A percentile compares a stretch with the other conserved stretches of the same genome.
Conservation (phyloP, 345 rosid species). For the Excoecaria cochinchinensis region DNA sequence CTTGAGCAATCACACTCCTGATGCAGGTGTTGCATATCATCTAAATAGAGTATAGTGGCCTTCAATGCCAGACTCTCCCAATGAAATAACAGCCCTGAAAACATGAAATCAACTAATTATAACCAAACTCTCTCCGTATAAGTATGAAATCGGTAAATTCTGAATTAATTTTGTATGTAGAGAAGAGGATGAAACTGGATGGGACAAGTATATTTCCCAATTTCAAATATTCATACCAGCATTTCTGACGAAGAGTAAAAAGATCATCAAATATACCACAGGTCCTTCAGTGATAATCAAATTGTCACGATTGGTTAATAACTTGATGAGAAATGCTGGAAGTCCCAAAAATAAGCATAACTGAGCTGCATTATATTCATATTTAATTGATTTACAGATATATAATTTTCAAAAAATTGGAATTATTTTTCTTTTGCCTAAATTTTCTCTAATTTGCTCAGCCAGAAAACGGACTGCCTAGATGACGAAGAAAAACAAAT, state of each 20-base stretch:
- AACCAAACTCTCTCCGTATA: background rate
- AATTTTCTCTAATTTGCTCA: background rate
- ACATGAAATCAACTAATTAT: background rate
- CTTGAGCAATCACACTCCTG: constrained; percentile 61
- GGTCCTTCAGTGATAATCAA: background rate
- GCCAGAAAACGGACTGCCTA: background rate
- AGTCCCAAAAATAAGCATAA: background rate
- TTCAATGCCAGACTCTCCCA: constrained; percentile 32
- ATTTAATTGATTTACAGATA: background rate
- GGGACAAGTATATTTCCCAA: background rate
- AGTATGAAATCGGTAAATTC: no score
- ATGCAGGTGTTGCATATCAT: constrained; percentile 77
- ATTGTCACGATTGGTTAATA: background rate
- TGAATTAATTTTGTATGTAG: background rate
- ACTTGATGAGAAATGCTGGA: background rate
- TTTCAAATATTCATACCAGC: background rate
- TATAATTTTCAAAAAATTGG: background rate
- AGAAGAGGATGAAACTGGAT: background rate
- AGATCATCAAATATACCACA: background rate
- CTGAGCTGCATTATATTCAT: background rate
- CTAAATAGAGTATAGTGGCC: constrained; percentile 39
- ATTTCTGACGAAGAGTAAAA: background rate
- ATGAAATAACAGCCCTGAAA: constrained; percentile 22
- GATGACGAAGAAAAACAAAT: background rate
- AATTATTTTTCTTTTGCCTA: background rate